These are phyloP conservation scores for Pestalotiopsis sp. DNA, from an alignment of 2,329 filamentous ascomycete species.

Conservation along the genomic window DNA sequence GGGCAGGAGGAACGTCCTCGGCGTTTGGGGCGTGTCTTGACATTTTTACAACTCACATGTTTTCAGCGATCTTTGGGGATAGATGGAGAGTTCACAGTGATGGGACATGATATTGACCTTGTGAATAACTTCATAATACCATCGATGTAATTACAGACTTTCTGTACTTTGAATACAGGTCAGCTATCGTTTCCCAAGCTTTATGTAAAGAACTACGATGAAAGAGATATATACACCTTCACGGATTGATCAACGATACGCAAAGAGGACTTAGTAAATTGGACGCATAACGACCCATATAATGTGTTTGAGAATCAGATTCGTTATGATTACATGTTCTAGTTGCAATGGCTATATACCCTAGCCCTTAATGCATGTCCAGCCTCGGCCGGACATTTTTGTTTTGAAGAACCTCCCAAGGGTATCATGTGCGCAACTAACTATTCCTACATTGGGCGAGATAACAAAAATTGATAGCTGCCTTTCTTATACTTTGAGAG, in stretches of 20 bases:
- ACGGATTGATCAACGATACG: too few species aligned
- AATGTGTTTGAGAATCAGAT: neutral
- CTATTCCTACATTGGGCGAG: conserved; percentile 5
- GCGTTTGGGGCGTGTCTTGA: conserved; percentile 29
- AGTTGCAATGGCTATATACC: conserved; percentile 22
- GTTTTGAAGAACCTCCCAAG: conserved; percentile 15
- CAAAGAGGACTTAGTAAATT: too few species aligned
- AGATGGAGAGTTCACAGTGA: neutral
- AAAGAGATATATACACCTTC: too few species aligned
- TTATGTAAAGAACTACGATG: too few species aligned
- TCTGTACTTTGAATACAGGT: too few species aligned
- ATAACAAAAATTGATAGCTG: conserved; percentile 1
- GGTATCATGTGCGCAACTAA: conserved; percentile 26
- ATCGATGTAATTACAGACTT: too few species aligned
- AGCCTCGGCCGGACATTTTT: conserved; percentile 7
- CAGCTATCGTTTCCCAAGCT: too few species aligned
- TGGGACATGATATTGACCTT: too few species aligned
- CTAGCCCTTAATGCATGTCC: conserved; percentile 12
- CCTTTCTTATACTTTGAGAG: conserved; percentile 10
- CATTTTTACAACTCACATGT: too few species aligned
- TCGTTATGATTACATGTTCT: conserved; percentile 23
- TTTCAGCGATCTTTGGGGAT: too few species aligned
- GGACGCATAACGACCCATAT: neutral
- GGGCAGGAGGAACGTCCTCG: conserved; percentile 22
- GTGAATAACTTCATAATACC: too few species aligned